Evolutionary conservation across 257 asterid species (phyloP).

Genomic region (Forsythia viridissima): DNA sequence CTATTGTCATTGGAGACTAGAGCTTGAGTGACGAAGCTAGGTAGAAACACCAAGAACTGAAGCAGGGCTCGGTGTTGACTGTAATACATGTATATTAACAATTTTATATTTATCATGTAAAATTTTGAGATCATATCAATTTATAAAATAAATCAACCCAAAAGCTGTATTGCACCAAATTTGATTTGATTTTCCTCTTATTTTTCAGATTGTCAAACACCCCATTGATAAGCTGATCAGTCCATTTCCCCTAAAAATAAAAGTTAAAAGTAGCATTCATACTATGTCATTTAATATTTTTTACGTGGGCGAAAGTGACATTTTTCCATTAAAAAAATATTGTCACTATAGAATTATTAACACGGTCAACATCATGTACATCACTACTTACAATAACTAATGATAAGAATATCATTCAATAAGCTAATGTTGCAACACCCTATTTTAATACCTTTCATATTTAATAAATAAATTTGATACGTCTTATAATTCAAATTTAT

Average conservation of each 20-base stretch:
- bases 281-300: background rate
- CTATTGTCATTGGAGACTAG: too few species aligned
- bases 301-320: constrained; percentile 18
- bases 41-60: too few species aligned
- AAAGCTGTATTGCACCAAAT: background rate
- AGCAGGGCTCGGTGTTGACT: background rate
- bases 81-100: background rate
- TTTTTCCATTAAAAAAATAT: constrained; percentile 5
- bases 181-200: background rate
- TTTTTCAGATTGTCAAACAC: background rate
- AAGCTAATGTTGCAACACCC: background rate
- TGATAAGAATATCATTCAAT: background rate
- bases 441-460: background rate
- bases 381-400: background rate
- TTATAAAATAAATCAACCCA: background rate
- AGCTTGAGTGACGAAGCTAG: too few species aligned
- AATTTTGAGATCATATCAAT: background rate
- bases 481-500: background rate
- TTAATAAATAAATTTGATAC: background rate
- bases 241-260: background rate
- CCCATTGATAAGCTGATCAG: background rate
- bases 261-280: background rate
- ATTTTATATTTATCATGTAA: background rate
- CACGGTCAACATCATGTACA: background rate
- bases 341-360: background rate